Base-by-base conservation (phyloP, 2,329 filamentous ascomycete genomes). In the Ophiocordyceps sinensis region DNA sequence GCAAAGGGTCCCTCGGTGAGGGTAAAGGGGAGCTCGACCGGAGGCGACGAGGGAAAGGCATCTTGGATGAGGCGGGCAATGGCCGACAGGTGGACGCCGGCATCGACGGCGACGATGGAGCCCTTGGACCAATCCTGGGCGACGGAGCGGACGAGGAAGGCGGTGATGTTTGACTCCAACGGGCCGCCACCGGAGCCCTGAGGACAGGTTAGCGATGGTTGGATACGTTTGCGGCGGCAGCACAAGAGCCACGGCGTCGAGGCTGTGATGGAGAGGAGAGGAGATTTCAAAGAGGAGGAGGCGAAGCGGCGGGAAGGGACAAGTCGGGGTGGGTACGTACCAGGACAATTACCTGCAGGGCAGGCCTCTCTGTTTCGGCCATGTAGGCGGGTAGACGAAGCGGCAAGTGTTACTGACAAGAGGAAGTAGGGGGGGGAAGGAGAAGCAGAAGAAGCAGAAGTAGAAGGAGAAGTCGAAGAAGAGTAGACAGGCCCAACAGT, bases 141-240 rank as follows among this genome's bases (percentile, higher is more conserved):
- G 10, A 82, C 71, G 5, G 89, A 89, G 37, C 89, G 82, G 37
- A 96, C 85, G 17, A 98, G 75, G 43, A 96, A 78, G 3, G 87
- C 85, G 0, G 89, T 95, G 21, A 85, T 82, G 58, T 88, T 91
- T 59, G 86, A 80, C 69, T 98, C 91, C 53, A 77, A 74, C 28
- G 91, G 91, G 40, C 91, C 91, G 44, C 91, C 91, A 39, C 86
- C 85, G 37, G 86, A 78, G 48, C 91, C 91, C 87, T 94, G 55
- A 4, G 47, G 44, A 12, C 37, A 38, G 45, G 51, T 62, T 47
- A 61, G 57, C 46, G n/a, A n/a, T 3, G 31, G 31, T 15, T 17
- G 17, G 6, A 7, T 32, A n/a, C n/a, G n/a, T n/a, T n/a, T n/a
- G n/a, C n/a, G n/a, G n/a, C n/a, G n/a, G n/a, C n/a, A n/a, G n/a